Percentiles rank a stretch among this genome's conserved stretches.
Conservation (phyloP, 805 yeast genomes). For the Candida glaebosa region DNA sequence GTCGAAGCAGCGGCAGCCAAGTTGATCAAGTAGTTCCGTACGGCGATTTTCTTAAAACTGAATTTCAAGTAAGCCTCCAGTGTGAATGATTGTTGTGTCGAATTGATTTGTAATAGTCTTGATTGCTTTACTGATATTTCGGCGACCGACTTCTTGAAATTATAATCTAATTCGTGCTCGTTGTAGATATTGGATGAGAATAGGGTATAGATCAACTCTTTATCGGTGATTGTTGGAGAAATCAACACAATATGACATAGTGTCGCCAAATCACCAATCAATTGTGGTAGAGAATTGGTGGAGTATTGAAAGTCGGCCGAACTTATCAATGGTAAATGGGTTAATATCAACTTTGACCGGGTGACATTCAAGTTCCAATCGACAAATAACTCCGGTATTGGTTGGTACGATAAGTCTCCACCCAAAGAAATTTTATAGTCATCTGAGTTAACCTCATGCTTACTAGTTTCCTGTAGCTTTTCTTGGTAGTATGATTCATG, state of each 20-base stretch:
- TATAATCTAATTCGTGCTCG: constrained; percentile 45
- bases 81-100: constrained; percentile 26
- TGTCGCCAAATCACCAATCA: constrained; percentile 41
- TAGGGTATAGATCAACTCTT: constrained; percentile 39
- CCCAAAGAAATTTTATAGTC: constrained; percentile 38
- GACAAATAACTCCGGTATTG: constrained; percentile 37
- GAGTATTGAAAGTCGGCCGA: constrained; percentile 34
- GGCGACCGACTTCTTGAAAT: constrained; percentile 46
- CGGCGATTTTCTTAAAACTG: constrained; percentile 42
- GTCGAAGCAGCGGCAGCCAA: constrained; percentile 55
- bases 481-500: constrained; percentile 30
- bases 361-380: constrained; percentile 55
- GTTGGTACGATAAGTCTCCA: constrained; percentile 36
- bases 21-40: constrained; percentile 49
- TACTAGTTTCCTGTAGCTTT: constrained; percentile 8
- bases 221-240: constrained; percentile 40
- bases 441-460: constrained; percentile 13
- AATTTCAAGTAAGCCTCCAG: constrained; percentile 30
- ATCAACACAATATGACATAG: constrained; percentile 37
- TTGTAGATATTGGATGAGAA: constrained; percentile 42
- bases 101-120: constrained; percentile 37
- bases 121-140: constrained; percentile 48
- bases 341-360: constrained; percentile 43
- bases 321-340: constrained; percentile 35
- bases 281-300: constrained; percentile 31